Percentiles rank a stretch among this genome's conserved stretches.
Evolutionary conservation across 208 protist species (phyloP).

Genomic region (Crithidia brevicula): DNA sequence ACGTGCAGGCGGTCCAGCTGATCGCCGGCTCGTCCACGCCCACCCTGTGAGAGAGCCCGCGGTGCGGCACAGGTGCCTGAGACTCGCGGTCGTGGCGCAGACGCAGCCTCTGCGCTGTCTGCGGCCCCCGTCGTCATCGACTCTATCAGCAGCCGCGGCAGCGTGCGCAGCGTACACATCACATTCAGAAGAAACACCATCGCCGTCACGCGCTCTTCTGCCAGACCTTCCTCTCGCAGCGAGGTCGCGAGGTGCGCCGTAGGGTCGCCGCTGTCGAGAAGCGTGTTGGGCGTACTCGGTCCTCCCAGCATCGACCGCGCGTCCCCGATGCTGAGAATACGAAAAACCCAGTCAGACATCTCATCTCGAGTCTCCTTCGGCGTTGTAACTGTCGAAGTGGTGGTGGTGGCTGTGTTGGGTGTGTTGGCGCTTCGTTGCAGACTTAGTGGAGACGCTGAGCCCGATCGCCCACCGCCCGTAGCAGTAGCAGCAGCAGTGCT

Average conservation of each 20-base stretch:
- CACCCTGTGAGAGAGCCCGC: background rate
- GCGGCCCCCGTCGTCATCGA: background rate
- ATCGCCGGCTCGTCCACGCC: background rate
- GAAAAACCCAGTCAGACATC: conserved; percentile 23
- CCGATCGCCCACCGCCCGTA: too few species aligned
- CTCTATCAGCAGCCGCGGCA: conserved; percentile 9
- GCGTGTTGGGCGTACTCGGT: too few species aligned
- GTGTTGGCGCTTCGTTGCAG: too few species aligned
- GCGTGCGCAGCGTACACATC: conserved; percentile 21
- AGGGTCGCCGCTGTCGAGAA: background rate
- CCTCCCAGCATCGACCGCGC: too few species aligned
- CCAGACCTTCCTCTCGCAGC: background rate
- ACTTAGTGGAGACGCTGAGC: too few species aligned
- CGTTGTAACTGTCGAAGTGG: background rate
- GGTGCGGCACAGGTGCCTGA: background rate
- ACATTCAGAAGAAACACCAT: conserved; percentile 19
- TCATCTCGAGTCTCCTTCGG: conserved; percentile 4
- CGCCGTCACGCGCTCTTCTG: background rate
- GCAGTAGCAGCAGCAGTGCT: background rate
- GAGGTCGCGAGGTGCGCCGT: background rate
- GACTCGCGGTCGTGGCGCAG: background rate
- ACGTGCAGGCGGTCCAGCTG: conserved; percentile 21
- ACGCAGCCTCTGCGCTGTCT: background rate
- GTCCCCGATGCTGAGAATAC: conserved; percentile 11
- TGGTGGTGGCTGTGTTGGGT: too few species aligned